Evolutionary conservation across 306 rosid species (phyloP).

Genomic region (Biancaea sappan): DNA sequence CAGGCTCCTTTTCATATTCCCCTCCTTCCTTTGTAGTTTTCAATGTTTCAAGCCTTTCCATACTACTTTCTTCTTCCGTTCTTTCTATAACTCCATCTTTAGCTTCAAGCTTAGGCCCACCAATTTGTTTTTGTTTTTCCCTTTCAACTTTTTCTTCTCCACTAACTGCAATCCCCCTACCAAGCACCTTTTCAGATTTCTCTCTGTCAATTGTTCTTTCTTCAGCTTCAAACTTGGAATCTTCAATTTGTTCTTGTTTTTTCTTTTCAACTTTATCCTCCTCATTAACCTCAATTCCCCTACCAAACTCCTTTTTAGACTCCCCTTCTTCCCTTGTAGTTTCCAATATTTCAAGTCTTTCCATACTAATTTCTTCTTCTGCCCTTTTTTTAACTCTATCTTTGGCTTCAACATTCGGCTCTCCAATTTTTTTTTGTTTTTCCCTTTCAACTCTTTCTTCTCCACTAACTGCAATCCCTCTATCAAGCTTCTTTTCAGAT

Average conservation of each 20-base stretch:
- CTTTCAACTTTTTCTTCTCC: not conserved
- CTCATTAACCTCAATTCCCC: not conserved
- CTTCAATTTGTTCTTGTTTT: conserved; percentile 26
- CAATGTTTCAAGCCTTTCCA: conserved; percentile 19
- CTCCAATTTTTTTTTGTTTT: too few relatives aligned
- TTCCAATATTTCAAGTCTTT: not conserved
- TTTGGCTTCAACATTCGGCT: too few relatives aligned
- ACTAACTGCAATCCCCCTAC: not conserved
- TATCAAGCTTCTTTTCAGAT: too few relatives aligned
- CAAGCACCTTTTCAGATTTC: not conserved
- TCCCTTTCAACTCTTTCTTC: too few relatives aligned
- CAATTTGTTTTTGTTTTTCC: not conserved
- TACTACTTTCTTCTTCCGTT: not conserved
- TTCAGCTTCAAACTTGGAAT: not conserved
- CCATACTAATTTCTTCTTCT: not conserved
- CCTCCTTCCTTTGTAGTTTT: not conserved
- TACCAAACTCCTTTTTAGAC: not conserved
- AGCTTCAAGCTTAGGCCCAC: conserved; percentile 6
- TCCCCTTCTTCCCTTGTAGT: not conserved
- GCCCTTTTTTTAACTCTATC: not conserved
- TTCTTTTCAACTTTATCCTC: not conserved
- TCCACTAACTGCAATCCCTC: too few relatives aligned
- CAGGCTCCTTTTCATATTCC: conserved; percentile 1
- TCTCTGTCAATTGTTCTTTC: not conserved
- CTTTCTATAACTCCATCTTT: conserved; percentile 3